These are phyloP conservation scores for Candida sonorensis DNA, from an alignment of 805 yeast genomes.

Conservation along the genomic window DNA sequence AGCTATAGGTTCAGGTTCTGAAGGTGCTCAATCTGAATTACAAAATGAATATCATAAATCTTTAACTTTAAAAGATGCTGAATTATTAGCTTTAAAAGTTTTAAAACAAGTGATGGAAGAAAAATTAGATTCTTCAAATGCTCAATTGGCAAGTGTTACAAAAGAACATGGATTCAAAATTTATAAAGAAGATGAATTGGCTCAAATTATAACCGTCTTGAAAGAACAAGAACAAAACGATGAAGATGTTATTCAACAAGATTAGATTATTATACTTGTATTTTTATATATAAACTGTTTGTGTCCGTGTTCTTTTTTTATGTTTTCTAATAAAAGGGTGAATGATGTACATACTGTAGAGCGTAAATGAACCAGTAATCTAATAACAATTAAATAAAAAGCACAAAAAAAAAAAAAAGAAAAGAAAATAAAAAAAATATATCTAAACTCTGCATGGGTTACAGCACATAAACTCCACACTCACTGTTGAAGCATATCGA, in stretches of 20 bases:
- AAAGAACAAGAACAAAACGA: constrained; percentile 61
- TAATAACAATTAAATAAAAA: no score
- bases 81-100: constrained; percentile 77
- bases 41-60: constrained; percentile 95
- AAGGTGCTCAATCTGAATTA: constrained; percentile 97
- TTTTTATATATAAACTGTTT: no score
- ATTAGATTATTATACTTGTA: neutral
- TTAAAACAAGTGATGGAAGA: constrained; percentile 99
- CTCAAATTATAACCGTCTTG: constrained; percentile 68
- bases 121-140: constrained; percentile 88
- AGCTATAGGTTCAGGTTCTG: constrained; percentile 98
- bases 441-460: no score
- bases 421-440: no score
- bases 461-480: no score
- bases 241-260: constrained; percentile 6
- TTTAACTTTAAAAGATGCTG: constrained; percentile 88
- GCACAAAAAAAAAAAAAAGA: no score
- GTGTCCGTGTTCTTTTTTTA: no score
- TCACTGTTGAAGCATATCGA: constrained; percentile 39
- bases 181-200: constrained; percentile 77
- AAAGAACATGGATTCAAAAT: constrained; percentile 78
- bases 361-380: no score
- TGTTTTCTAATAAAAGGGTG: no score
- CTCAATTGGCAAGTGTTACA: constrained; percentile 92
- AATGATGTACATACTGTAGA: no score